Percentiles rank a stretch among this genome's conserved stretches.
Evolutionary conservation across 768 basidiomycete species (phyloP).

Genomic region (Suillus occidentalis): DNA sequence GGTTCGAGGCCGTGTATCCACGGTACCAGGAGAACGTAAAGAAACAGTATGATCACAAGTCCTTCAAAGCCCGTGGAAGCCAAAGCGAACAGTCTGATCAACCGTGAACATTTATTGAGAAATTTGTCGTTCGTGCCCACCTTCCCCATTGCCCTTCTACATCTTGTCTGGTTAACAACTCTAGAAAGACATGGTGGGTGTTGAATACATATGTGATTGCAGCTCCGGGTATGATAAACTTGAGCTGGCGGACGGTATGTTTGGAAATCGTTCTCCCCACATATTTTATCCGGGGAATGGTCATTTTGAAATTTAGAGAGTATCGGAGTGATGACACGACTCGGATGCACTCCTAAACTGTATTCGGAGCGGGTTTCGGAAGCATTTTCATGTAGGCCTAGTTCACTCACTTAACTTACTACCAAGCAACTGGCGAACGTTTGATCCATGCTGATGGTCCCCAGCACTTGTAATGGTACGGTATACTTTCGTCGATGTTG

Average conservation of each 20-base stretch:
- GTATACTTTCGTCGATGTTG: not conserved
- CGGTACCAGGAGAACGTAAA: slow-evolving; percentile 71
- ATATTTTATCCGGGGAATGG: slow-evolving; percentile 14
- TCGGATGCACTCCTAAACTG: not conserved
- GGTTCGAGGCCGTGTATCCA: slow-evolving; percentile 66
- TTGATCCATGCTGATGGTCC: not conserved
- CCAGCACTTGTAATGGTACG: not conserved
- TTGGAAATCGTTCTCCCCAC: slow-evolving; percentile 30
- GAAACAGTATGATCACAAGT: slow-evolving; percentile 66
- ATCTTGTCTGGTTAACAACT: slow-evolving; percentile 35
- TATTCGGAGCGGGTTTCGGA: slow-evolving; percentile 1
- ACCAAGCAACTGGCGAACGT: not conserved
- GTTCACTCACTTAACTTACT: no score
- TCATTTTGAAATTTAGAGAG: slow-evolving; percentile 16
- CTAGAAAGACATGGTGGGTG: slow-evolving; percentile 51
- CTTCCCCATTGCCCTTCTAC: slow-evolving; percentile 48
- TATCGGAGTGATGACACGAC: not conserved
- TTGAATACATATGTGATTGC: slow-evolving; percentile 60
- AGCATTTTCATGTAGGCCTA: not conserved
- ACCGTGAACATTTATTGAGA: not conserved
- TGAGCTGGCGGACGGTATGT: slow-evolving; percentile 68
- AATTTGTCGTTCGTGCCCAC: slow-evolving; percentile 29
- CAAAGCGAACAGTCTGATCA: slow-evolving; percentile 50
- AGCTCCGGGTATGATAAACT: slow-evolving; percentile 74
- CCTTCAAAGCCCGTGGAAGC: slow-evolving; percentile 54